Conservation (phyloP, 257 asterid species). For the Vinca minor region DNA sequence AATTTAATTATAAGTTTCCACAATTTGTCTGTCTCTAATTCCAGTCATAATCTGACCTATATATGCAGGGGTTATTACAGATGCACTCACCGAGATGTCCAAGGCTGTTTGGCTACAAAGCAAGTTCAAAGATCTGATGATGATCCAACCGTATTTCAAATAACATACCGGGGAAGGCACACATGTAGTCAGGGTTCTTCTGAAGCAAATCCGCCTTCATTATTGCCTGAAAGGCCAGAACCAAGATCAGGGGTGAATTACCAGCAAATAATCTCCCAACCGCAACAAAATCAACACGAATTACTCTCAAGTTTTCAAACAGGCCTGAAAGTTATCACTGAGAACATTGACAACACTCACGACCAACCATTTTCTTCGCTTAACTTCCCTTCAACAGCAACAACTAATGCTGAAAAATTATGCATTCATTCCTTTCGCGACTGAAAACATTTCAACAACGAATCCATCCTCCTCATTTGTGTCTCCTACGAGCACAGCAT, state of each 20-base stretch:
- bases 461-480: slow-evolving; percentile 13
- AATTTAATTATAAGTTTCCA: too few species aligned
- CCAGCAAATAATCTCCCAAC: slow-evolving; percentile 6
- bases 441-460: slow-evolving; percentile 11
- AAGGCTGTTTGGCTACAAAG: slow-evolving; percentile 41
- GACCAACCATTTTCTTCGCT: slow-evolving; percentile 19
- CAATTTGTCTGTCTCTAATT: background rate
- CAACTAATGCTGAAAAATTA: slow-evolving; percentile 15
- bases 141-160: slow-evolving; percentile 32
- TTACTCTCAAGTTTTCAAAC: slow-evolving; percentile 32
- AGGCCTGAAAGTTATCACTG: slow-evolving; percentile 29
- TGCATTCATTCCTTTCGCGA: slow-evolving; percentile 9
- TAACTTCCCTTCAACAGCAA: slow-evolving; percentile 17
- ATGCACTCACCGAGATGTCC: slow-evolving; percentile 33
- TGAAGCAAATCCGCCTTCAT: slow-evolving; percentile 9
- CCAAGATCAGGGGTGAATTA: slow-evolving; percentile 12
- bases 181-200: slow-evolving; percentile 28
- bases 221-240: slow-evolving; percentile 16
- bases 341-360: slow-evolving; percentile 21
- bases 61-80: slow-evolving; percentile 42
- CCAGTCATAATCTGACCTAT: background rate
- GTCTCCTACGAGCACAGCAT: too few species aligned
- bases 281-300: slow-evolving; percentile 16
- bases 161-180: slow-evolving; percentile 36
- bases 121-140: slow-evolving; percentile 41